phyloP scores from a whole-genome alignment of 257 asterid genomes.

The Solanum commersonii region DNA sequence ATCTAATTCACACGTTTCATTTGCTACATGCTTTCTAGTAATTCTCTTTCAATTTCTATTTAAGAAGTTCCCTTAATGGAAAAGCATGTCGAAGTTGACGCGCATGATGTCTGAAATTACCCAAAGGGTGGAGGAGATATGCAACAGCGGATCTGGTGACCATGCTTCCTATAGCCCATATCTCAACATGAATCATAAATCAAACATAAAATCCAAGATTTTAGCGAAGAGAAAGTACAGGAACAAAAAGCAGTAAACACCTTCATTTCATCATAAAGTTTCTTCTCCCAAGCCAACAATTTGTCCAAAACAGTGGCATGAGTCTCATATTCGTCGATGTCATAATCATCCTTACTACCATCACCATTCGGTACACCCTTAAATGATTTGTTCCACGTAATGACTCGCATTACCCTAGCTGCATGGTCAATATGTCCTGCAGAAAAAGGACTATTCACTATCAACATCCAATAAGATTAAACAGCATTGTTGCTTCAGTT shows the following conservation, averaged over 20 bases:
- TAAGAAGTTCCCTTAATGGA: background rate
- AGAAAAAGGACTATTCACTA: conserved; percentile 8
- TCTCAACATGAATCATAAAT: background rate
- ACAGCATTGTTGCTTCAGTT: background rate
- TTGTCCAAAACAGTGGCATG: conserved; percentile 95
- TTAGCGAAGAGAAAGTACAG: background rate
- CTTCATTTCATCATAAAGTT: conserved; percentile 96
- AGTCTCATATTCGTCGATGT: conserved; percentile 65
- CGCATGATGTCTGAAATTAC: background rate
- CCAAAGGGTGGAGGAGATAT: background rate
- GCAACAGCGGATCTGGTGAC: background rate
- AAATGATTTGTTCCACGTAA: conserved; percentile 93
- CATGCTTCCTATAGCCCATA: background rate
- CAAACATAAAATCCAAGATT: background rate
- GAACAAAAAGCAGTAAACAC: conserved; percentile 16
- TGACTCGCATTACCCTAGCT: conserved; percentile 89
- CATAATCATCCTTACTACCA: conserved; percentile 38
- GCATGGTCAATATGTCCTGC: conserved; percentile 97
- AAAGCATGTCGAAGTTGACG: background rate
- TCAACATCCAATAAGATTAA: background rate
- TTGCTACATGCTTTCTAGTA: background rate
- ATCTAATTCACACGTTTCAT: background rate
- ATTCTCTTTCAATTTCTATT: background rate
- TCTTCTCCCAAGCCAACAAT: conserved; percentile 97
- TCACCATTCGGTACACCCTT: conserved; percentile 60